These are phyloP conservation scores for Yarrowia sp. DNA, from an alignment of 805 yeast species.

Conservation along the genomic window DNA sequence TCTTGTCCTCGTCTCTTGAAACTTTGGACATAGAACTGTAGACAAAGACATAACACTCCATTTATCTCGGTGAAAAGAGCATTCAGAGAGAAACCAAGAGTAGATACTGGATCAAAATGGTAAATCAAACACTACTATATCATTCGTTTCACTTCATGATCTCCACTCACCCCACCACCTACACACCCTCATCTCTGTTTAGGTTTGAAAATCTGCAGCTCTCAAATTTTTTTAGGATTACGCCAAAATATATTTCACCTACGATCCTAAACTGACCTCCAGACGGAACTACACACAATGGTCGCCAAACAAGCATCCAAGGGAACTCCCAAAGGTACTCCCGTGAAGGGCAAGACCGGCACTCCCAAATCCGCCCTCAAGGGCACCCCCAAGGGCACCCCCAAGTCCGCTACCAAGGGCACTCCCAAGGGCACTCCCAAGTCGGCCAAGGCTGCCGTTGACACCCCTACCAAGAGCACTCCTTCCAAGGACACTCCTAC, in stretches of 20 bases:
- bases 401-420: slow-evolving; percentile 16
- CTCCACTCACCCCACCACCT: neutral
- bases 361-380: slow-evolving; percentile 10
- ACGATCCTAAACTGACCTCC: slow-evolving; percentile 3
- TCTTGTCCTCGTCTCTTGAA: too few species aligned
- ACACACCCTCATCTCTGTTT: neutral
- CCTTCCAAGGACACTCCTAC: slow-evolving; percentile 17
- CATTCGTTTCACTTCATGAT: too few species aligned
- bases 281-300: slow-evolving; percentile 4
- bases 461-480: slow-evolving; percentile 5
- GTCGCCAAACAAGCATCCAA: slow-evolving; percentile 14
- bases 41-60: neutral
- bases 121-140: too few species aligned
- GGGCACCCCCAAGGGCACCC: slow-evolving; percentile 22
- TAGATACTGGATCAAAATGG: too few species aligned
- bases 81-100: too few species aligned
- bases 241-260: slow-evolving; percentile 13
- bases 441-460: slow-evolving; percentile 2
- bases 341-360: slow-evolving; percentile 12
- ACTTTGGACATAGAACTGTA: too few species aligned
- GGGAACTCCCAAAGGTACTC: slow-evolving; percentile 29
- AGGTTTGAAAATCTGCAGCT: slow-evolving; percentile 36
- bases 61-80: neutral
- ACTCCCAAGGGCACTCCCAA: slow-evolving; percentile 20
- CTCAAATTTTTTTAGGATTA: slow-evolving; percentile 21